Evolutionary conservation across 2,329 filamentous ascomycete genomes (phyloP).

Genomic region (Sphaerostilbella broomeana): DNA sequence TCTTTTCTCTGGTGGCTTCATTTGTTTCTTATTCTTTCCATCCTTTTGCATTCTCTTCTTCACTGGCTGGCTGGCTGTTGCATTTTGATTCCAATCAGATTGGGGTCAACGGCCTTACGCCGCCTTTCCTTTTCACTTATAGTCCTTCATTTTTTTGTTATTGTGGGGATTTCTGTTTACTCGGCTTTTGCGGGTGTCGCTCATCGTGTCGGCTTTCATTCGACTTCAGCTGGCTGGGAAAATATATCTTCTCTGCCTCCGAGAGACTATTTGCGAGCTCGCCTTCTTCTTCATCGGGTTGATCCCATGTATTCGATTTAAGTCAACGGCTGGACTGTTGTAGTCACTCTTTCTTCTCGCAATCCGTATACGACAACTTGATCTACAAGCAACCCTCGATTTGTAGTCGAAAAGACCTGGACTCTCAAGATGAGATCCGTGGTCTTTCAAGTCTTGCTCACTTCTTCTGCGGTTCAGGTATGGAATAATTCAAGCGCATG

Average conservation of each 20-base stretch:
- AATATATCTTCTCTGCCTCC: background rate
- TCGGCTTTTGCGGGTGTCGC: conserved; percentile 6
- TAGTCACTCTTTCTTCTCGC: conserved; percentile 4
- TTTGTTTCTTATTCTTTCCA: conserved; percentile 11
- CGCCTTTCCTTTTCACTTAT: conserved; percentile 9
- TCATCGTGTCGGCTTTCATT: conserved; percentile 6
- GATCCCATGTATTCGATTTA: conserved; percentile 3
- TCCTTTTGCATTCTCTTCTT: conserved; percentile 15
- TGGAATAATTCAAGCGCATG: background rate
- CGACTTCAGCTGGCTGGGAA: conserved; percentile 10
- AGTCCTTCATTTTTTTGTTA: conserved; percentile 11
- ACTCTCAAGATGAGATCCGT: conserved; percentile 17
- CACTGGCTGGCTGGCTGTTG: too few relatives aligned
- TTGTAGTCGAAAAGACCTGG: too few relatives aligned
- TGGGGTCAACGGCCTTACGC: conserved; percentile 10
- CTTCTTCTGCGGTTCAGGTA: conserved; percentile 17
- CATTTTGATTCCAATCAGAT: background rate
- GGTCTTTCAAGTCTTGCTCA: conserved; percentile 16
- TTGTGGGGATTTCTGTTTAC: conserved; percentile 1
- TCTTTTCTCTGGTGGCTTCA: conserved; percentile 10
- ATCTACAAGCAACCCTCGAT: too few relatives aligned
- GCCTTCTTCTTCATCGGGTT: conserved; percentile 4
- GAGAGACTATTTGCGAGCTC: too few relatives aligned
- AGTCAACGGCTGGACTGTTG: conserved; percentile 24
- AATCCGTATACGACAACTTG: too few relatives aligned